Conservation (phyloP, 768 basidiomycete genomes). For the Chalciporus piperatus region DNA sequence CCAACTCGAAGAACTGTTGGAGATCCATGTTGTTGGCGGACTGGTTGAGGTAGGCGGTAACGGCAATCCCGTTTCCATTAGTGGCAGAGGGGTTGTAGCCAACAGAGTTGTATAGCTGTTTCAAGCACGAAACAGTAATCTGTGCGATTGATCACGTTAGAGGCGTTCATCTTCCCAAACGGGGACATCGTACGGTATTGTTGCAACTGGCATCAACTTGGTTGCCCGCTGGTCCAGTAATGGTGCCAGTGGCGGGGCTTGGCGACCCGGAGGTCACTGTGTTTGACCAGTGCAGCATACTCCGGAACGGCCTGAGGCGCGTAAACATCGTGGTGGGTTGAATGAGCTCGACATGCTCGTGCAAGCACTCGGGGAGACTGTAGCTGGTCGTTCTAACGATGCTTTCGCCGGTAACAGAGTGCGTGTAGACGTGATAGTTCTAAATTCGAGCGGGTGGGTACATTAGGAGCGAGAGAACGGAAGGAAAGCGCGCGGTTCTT, state of each 20-base stretch:
- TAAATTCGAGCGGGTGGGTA: slow-evolving; percentile 21
- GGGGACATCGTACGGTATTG: slow-evolving; percentile 18
- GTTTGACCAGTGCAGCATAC: slow-evolving; percentile 36
- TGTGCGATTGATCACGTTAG: background rate
- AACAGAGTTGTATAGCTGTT: slow-evolving; percentile 53
- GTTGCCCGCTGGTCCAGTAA: slow-evolving; percentile 32
- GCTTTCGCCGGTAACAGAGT: slow-evolving; percentile 48
- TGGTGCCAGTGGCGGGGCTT: slow-evolving; percentile 11
- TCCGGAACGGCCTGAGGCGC: slow-evolving; percentile 41
- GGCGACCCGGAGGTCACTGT: background rate
- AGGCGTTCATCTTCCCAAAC: background rate
- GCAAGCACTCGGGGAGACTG: slow-evolving; percentile 58
- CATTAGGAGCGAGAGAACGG: background rate
- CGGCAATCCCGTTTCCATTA: slow-evolving; percentile 48
- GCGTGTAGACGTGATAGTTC: slow-evolving; percentile 60
- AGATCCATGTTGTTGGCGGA: slow-evolving; percentile 55
- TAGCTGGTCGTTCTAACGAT: slow-evolving; percentile 68
- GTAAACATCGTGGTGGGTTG: slow-evolving; percentile 73
- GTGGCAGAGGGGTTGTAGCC: slow-evolving; percentile 43
- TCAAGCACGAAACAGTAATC: slow-evolving; percentile 53
- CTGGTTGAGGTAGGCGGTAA: slow-evolving; percentile 54
- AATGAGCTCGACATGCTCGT: slow-evolving; percentile 61
- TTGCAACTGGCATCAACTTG: slow-evolving; percentile 50
- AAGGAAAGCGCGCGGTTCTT: slow-evolving; percentile 11
- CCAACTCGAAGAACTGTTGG: slow-evolving; percentile 46